These are phyloP conservation scores for Alisma plantagoaquatica DNA, from an alignment of 106 monocot genomes.

Conservation along the genomic window DNA sequence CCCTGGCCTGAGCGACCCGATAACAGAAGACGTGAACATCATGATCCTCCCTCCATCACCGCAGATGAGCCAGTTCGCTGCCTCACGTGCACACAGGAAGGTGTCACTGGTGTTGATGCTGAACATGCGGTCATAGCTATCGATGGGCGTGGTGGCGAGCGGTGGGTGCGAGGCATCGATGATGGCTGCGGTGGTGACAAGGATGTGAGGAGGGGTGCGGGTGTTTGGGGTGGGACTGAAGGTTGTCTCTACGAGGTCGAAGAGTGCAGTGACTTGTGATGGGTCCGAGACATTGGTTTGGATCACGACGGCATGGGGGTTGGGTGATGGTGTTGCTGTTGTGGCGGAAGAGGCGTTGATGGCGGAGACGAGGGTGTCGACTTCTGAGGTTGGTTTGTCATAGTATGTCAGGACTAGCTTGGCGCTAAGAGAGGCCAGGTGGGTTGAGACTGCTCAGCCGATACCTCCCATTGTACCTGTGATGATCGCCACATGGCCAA, in stretches of 20 bases:
- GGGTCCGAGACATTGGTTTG: too few species aligned
- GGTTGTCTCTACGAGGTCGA: slow-evolving; percentile 4
- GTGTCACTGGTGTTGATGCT: slow-evolving; percentile 5
- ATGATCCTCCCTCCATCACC: too few species aligned
- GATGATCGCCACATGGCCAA: slow-evolving; percentile 12
- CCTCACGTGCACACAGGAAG: slow-evolving; percentile 10
- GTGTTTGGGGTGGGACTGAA: too few species aligned
- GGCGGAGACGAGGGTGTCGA: slow-evolving; percentile 2
- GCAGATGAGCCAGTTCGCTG: slow-evolving; percentile 7
- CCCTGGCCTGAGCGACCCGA: background rate
- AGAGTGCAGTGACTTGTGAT: too few species aligned
- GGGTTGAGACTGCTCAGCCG: slow-evolving; percentile 17
- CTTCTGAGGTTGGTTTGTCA: background rate
- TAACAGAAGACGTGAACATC: background rate
- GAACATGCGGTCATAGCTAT: too few species aligned
- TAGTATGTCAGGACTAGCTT: slow-evolving; percentile 3
- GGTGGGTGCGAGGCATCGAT: slow-evolving; percentile 5
- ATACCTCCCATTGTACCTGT: slow-evolving; percentile 21
- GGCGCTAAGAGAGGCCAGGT: slow-evolving; percentile 24
- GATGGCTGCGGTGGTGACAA: slow-evolving; percentile 6
- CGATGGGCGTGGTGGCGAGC: too few species aligned
- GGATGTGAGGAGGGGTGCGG: slow-evolving; percentile 12
- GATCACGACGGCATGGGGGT: too few species aligned
- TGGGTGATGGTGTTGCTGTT: too few species aligned
- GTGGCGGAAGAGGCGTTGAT: slow-evolving; percentile 1